Base-by-base conservation (phyloP, 2,329 filamentous ascomycete species). In the Stagonosporopsis cucurbitacearum region DNA sequence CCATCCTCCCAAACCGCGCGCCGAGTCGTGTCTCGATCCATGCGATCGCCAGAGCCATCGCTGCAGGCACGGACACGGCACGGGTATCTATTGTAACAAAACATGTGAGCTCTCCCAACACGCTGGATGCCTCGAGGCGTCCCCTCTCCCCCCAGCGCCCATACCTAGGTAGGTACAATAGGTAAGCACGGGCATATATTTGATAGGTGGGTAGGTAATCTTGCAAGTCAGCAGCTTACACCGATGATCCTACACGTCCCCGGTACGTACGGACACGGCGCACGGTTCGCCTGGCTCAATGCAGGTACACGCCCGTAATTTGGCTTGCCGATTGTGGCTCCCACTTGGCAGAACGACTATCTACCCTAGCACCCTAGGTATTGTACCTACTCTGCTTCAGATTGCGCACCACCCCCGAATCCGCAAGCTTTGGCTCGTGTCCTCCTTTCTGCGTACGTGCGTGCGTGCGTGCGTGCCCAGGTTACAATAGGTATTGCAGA, bases 251-350 rank as follows among this genome's bases (percentile, higher is more conserved):
- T 37, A 23, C 22, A 26, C 20, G 13, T 20, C 23, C 30, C 20
- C 25, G 30, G 17, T 17, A 26, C 20, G 13, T 20, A 30, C 30
- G 28, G 35, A 40, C n/a, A 44, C 9, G 33, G n/a, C 39, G 19
- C 20, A n/a, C 17, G 1, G 19, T 47, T 22, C 19, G 17, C 35
- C 39, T 19, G 12, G 37, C 43, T 56, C 28, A 30, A 47, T 44
- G 35, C 19, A 55, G 52, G 35, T 49, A 50, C 28, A 36, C 12
- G 17, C 50, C 46, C 28, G 52, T 50, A 41, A 54, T 50, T 30
- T 15, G 22, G 20, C n/a, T n/a, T n/a, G n/a, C n/a, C n/a, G n/a
- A n/a, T n/a, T n/a, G n/a, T n/a, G n/a, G n/a, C 35, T 19, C 33
- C 19, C 20, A 36, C 13, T 35, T 20, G 28, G 41, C 28, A 36